Base-by-base conservation (phyloP, 176 grass and related monocot species). In the Hordeum marinum region DNA sequence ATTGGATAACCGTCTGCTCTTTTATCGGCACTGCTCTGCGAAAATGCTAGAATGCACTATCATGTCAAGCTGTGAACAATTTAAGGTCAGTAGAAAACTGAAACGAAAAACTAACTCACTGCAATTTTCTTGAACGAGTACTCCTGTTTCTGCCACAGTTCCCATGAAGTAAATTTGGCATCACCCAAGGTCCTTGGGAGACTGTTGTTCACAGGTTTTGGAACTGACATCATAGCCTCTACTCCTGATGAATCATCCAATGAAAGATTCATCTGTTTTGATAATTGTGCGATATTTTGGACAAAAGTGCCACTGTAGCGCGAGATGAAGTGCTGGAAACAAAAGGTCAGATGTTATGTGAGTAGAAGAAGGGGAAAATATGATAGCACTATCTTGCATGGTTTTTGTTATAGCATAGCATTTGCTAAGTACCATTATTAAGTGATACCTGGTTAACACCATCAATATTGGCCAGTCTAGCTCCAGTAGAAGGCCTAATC, bases 361-460 rank as follows among this genome's bases (percentile, higher is more conserved):
- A 76, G 29, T 27, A 79, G 4, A 79, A 58, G 26, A 83, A 25
- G 52, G 50, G 17, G 29, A 86, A 46, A 78, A 9, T 46, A 79
- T 60, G 18, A 72, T 65, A 17, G 12, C 11, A 34, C 39, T 18
- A 71, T 48, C 43, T 29, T 29, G 42, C 45, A 46, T 46, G 24
- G 17, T 18, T 62, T 11, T 8, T 83, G 68, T 20, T 24, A 79
- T 18, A 8, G 37, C 32, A 76, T 41, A 3, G 60, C 23, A 90
- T 52, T 61, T 73, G 39, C 10, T n/a, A 67, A 65, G n/a, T 68
- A 75, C 45, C 21, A 54, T 77, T 80, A 72, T 35, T 52, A 80
- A 65, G 13, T 68, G 55, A 67, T 93, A 95, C 96, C 87, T 98
- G 96, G 78, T 98, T 98, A 72, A 98, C 86, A 79, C 96, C 96